These are phyloP conservation scores for Rosa rugosa DNA, from an alignment of 306 rosid genomes.

Conservation along the genomic window DNA sequence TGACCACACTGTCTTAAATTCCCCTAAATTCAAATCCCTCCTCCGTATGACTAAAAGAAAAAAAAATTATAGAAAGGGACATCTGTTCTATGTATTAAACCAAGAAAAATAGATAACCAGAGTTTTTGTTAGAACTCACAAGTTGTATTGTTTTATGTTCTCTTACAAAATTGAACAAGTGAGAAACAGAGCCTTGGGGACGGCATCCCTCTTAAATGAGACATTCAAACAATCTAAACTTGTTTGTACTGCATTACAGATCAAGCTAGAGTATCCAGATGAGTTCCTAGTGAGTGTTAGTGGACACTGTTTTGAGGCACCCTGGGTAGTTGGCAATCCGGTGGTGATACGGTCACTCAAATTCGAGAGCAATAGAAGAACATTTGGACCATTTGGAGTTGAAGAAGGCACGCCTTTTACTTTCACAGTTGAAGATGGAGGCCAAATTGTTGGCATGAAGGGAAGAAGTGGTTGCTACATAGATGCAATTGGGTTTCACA, in stretches of 20 bases:
- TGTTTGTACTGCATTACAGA: background rate
- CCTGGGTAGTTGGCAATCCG: background rate
- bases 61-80: no score
- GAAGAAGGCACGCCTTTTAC: background rate
- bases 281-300: background rate
- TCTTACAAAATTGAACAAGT: no score
- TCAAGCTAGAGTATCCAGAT: background rate
- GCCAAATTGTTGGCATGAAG: constrained; percentile 51
- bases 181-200: no score
- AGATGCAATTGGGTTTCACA: constrained; percentile 46
- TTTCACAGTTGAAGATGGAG: constrained; percentile 37
- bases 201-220: no score
- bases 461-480: constrained; percentile 51
- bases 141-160: no score
- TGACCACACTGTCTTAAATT: background rate
- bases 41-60: no score
- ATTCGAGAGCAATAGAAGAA: background rate
- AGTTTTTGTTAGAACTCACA: no score
- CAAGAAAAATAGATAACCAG: no score
- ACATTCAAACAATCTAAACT: no score
- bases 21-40: no score
- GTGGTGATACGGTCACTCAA: background rate
- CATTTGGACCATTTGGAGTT: constrained; percentile 1
- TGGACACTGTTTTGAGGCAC: background rate
- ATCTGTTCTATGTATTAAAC: no score